Evolutionary conservation across 768 basidiomycete species (phyloP), one percentile per base, ranked within the genome.

Genomic region (Hypholoma sublateritium): DNA sequence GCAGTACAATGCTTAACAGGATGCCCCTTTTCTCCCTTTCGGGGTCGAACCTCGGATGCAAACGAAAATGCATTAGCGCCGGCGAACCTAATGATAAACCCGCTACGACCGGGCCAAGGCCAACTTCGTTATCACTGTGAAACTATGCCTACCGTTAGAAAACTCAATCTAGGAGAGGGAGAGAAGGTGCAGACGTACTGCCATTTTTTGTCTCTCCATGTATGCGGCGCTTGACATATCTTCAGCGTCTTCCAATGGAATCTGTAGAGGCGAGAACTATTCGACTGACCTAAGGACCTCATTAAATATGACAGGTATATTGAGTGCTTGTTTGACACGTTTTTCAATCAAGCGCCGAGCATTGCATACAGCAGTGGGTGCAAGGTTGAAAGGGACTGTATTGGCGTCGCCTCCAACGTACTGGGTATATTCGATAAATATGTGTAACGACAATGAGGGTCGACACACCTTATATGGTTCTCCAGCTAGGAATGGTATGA

Each of bases 151-250:
- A 37, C 6, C 36, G 19, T 14, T 3, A 16, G 25, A 21, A n/a
- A 17, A 51, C n/a, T 19, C 2, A 35, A 7, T 17, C 39, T 51
- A 9, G 34, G 19, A 37, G 9, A 39, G 32, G 37, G 35, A 52
- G 51, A 8, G 24, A 25, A 9, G 16, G 35, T 58, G 28, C 34
- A 48, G 5, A 70, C 81, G 64, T 66, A 91, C 91, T 48, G 89
- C 81, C 91, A 93, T 93, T 67, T 80, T 88, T 69, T 93, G 91
- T 56, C 82, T 78, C 64, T 90, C 88, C 88, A 93, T 91, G 63
- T 93, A 93, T 1, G 89, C 91, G 45, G 87, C 89, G 57, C 85
- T 85, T 25, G 12, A 32, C 5, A 32, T 17, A 35, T 13, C 14
- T 36, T 46, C 9, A 34, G n/a, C 28, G 28, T 5, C 28, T 32